Evolutionary conservation across 2,329 filamentous ascomycete species (phyloP).

Genomic region (Cladosporium phlei): DNA sequence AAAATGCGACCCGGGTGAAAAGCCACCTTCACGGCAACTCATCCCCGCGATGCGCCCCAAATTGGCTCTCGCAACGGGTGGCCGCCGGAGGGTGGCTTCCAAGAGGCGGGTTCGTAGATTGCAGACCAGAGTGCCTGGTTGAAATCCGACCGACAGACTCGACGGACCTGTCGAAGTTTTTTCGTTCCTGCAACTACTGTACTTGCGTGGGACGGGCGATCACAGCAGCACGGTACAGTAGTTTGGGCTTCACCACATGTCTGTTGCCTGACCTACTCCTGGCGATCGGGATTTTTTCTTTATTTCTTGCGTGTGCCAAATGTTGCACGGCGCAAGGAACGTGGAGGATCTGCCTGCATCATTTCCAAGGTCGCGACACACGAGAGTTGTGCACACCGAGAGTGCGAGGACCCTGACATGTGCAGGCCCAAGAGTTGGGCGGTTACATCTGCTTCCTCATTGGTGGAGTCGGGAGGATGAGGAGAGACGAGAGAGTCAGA

Average conservation of each 20-base stretch:
- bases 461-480: slow-evolving; percentile 3
- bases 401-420: not conserved
- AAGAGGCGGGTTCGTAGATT: slow-evolving; percentile 5
- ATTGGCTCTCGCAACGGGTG: slow-evolving; percentile 1
- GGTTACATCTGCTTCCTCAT: not conserved
- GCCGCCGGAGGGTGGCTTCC: slow-evolving; percentile 8
- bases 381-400: too few relatives aligned
- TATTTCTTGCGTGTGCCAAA: not conserved
- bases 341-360: not conserved
- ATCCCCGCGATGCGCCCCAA: slow-evolving; percentile 5
- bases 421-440: not conserved
- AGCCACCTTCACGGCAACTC: slow-evolving; percentile 8
- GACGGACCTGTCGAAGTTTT: too few relatives aligned
- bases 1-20: slow-evolving; percentile 3
- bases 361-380: not conserved
- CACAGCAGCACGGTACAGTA: too few relatives aligned
- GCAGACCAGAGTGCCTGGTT: not conserved
- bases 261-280: not conserved
- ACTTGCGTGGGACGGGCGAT: slow-evolving; percentile 2
- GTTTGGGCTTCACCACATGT: slow-evolving; percentile 7
- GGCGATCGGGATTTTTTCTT: too few relatives aligned
- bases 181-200: not conserved
- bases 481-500: too few relatives aligned
- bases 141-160: not conserved
- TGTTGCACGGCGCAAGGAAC: slow-evolving; percentile 6